Conservation (phyloP, 768 basidiomycete genomes). For the Pleurotus ostreatus region DNA sequence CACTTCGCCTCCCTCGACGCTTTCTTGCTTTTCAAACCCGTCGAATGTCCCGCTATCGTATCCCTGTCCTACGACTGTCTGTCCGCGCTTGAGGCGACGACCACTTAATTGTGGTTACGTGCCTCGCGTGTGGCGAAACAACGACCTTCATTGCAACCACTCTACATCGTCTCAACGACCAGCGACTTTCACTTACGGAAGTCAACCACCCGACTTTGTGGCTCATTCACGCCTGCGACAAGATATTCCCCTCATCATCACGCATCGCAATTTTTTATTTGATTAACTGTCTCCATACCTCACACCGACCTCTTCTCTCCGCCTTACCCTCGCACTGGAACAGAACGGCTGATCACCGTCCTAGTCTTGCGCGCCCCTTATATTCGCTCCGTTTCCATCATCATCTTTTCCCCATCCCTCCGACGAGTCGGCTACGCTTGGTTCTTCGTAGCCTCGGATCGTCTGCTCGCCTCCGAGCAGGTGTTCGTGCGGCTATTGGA, state of each 20-base stretch:
- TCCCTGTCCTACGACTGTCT: conserved; percentile 4
- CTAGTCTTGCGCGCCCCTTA: conserved; percentile 15
- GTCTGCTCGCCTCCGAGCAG: conserved; percentile 4
- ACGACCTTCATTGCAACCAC: conserved; percentile 43
- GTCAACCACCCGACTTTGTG: conserved; percentile 5
- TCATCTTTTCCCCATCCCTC: conserved; percentile 8
- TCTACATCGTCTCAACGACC: conserved; percentile 9
- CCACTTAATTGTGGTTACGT: conserved; percentile 81
- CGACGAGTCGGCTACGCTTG: conserved; percentile 11
- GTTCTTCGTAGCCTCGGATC: conserved; percentile 11
- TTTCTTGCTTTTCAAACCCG: conserved; percentile 45
- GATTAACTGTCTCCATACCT: conserved; percentile 39
- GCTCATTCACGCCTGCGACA: not conserved
- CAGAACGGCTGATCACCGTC: conserved; percentile 46
- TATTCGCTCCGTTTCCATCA: conserved; percentile 16
- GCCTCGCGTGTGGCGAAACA: conserved; percentile 77
- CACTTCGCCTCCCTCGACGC: conserved; percentile 50
- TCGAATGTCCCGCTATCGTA: not conserved
- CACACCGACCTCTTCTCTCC: conserved; percentile 14
- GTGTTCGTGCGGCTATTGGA: conserved; percentile 3
- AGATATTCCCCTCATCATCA: conserved; percentile 15
- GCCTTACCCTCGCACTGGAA: conserved; percentile 14
- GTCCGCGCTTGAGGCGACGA: conserved; percentile 62
- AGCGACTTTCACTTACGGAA: conserved; percentile 1
- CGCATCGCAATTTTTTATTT: conserved; percentile 41